Conservation (phyloP, 2,329 filamentous ascomycete species). For the Aspergillus clavatus region DNA sequence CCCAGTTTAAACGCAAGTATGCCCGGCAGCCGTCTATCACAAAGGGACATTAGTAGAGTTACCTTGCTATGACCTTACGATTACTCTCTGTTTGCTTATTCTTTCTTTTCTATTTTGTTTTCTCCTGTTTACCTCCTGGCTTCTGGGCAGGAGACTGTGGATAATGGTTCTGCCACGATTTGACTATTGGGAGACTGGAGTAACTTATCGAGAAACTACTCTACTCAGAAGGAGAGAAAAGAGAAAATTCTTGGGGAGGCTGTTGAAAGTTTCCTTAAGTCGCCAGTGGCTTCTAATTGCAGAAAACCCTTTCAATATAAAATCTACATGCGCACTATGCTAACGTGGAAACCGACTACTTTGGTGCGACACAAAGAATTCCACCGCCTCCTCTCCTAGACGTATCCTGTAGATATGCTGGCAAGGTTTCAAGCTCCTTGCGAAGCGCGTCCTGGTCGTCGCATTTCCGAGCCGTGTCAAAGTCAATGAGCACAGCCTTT, state of each 20-base stretch:
- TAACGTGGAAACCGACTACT: too few species aligned
- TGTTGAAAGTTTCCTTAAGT: too few species aligned
- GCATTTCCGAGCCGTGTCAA: slow-evolving; percentile 24
- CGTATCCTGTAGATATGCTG: slow-evolving; percentile 9
- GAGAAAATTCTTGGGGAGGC: too few species aligned
- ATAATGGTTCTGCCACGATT: not conserved
- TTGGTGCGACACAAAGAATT: too few species aligned
- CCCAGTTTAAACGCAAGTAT: not conserved
- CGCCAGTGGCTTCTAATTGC: too few species aligned
- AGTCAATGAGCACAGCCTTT: slow-evolving; percentile 24
- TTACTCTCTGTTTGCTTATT: not conserved
- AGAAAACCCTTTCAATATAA: too few species aligned
- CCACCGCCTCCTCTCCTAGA: slow-evolving; percentile 14
- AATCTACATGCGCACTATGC: too few species aligned
- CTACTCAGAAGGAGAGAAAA: not conserved
- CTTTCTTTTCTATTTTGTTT: not conserved
- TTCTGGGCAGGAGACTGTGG: not conserved
- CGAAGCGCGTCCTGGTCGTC: slow-evolving; percentile 14
- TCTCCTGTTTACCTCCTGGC: not conserved
- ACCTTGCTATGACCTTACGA: not conserved
- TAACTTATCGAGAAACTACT: not conserved
- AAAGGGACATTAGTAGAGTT: not conserved
- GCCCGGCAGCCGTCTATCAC: not conserved
- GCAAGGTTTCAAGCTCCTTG: slow-evolving; percentile 16
- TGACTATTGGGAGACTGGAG: not conserved